Evolutionary conservation across 345 rosid species (phyloP), one percentile per base, ranked within the genome.

Genomic region (Citropsis articulata): DNA sequence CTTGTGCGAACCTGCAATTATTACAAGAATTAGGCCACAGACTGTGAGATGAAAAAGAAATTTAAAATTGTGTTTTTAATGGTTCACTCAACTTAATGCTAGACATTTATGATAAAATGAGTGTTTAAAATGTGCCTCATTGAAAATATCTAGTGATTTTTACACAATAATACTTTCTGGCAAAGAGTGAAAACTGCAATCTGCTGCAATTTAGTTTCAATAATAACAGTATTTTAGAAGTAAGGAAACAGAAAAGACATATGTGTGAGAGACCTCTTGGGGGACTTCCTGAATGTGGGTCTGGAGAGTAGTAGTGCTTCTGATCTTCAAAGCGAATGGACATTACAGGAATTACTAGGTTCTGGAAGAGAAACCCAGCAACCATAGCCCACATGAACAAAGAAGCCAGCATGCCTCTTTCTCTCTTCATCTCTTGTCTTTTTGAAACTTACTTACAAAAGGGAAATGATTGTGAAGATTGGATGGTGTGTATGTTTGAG

Each of bases 221-320:
- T 25, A 69, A 50, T 33, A 45, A 35, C 36, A 63, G 9, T n/a
- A 50, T 35, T 64, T 9, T 27, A 67, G 19, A 28, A 73, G 19
- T 31, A 45, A 35, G 59, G 16, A 36, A 42, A n/a, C 35, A 28
- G 18, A 21, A 40, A 40, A 64, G 6, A 13, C 24, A 27, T 59
- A 18, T 22, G 56, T 25, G 25, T 7, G 36, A 13, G 36, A 42
- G 72, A 86, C 87, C 85, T 50, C 86, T 10, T 24, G 94, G 90
- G 60, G 93, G 93, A 81, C 84, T 81, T 75, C 89, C 82, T 4
- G 87, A n/a, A 66, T 74, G 80, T 6, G 95, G 94, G 81, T 84
- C 93, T 50, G 94, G 94, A 57, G 71, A 30, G 62, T 89, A 73
- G 85, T 87, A 91, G 86, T 82, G 91, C 82, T 82, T 92, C 89